Evolutionary conservation across 2,329 filamentous ascomycete genomes (phyloP), one percentile per base, ranked within the genome.

Genomic region (Triangularia setosa): DNA sequence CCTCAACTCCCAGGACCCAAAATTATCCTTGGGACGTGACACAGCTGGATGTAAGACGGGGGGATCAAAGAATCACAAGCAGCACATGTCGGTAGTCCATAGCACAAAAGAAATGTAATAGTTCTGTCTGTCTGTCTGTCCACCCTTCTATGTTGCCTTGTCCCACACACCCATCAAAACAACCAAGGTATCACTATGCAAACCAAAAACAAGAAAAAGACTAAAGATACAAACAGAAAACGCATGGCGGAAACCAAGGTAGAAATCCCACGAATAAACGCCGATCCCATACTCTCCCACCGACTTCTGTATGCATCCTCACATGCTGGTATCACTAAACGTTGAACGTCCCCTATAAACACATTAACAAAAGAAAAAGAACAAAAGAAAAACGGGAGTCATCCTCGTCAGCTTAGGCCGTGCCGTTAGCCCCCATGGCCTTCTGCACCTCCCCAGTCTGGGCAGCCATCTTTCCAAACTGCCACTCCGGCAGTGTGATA

Each of bases 401-500:
- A 54, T 54, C 21, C 21, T 5, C 52, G 11, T 54, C 21, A 54
- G 52, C 61, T 64, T 27, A 62, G 52, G 40, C 54, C 55, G 61
- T 61, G 23, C 64, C 59, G 30, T 66, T 66, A 48, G 35, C n/a
- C 58, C 70, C 74, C 79, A 84, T 72, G 81, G 81, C 7, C 68
- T 82, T 69, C 73, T 79, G 30, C 73, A 77, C 44, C 71, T 81
- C 64, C 60, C 64, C 67, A 75, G 58, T 75, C 63, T 78, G 71
- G 0, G 68, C 69, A 4, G 78, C 76, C 44, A 83, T 69, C 48
- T 78, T 79, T 0, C 85, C 85, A 73, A 87, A 87, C 74, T 88
- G 85, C 92, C 92, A 96, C 71, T 85, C 85, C 1, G 92, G 92
- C 6, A 93, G 86, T 0, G 84, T 83, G 72, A 96, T 93, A 0